Percentiles rank a stretch among this genome's conserved stretches.
These are phyloP conservation scores for Trichocladium antarcticum DNA, from an alignment of 495 filamentous ascomycete genomes.

Conservation along the genomic window DNA sequence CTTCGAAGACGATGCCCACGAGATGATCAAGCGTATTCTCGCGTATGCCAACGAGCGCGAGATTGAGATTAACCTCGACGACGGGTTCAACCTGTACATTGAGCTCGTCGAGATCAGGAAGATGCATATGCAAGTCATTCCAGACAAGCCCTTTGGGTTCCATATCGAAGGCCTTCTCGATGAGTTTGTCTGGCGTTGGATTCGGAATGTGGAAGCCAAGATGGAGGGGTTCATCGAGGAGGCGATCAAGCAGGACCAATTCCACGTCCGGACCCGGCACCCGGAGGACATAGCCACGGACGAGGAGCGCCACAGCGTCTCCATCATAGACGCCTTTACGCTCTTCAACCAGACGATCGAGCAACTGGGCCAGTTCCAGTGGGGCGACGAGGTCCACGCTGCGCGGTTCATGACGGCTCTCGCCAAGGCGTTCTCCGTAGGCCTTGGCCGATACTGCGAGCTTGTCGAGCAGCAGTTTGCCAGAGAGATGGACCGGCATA, in stretches of 20 bases:
- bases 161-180: conserved; percentile 75
- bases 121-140: conserved; percentile 63
- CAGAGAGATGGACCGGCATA: conserved; percentile 84
- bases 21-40: conserved; percentile 70
- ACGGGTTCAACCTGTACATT: conserved; percentile 88
- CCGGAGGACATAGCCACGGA: conserved; percentile 54
- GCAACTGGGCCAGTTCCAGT: conserved; percentile 72
- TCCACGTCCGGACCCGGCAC: conserved; percentile 54
- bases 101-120: conserved; percentile 72
- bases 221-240: conserved; percentile 78
- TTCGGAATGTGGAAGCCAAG: conserved; percentile 64
- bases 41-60: conserved; percentile 52
- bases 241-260: conserved; percentile 79
- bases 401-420: conserved; percentile 97
- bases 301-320: conserved; percentile 82
- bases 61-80: conserved; percentile 72
- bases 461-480: conserved; percentile 75
- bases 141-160: conserved; percentile 60
- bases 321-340: conserved; percentile 86
- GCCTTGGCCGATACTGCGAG: conserved; percentile 85
- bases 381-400: conserved; percentile 87
- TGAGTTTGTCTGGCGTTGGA: conserved; percentile 93
- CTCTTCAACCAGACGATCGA: conserved; percentile 86
- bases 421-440: conserved; percentile 72
- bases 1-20: conserved; percentile 76